Conservation (phyloP, 2,329 filamentous ascomycete species). For the Colletotrichum australisinense region DNA sequence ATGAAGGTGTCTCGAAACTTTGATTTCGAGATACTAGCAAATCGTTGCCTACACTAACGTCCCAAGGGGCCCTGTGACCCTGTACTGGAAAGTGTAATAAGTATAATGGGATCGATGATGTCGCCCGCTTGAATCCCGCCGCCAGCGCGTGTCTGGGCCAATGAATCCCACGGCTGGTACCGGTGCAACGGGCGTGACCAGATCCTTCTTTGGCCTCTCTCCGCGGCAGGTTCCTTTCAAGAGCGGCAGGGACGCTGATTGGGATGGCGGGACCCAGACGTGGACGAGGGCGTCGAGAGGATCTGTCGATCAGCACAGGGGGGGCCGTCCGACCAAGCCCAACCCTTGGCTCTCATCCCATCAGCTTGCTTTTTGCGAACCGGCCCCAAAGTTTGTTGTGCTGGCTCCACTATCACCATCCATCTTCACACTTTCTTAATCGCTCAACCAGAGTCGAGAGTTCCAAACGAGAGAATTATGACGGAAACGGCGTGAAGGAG, state of each 20-base stretch:
- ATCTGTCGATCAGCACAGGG: conserved; percentile 37
- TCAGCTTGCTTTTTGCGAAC: conserved; percentile 28
- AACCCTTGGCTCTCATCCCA: conserved; percentile 29
- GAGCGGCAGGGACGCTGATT: conserved; percentile 13
- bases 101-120: conserved; percentile 7
- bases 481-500: conserved; percentile 3
- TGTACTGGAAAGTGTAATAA: background rate
- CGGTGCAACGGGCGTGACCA: conserved; percentile 28
- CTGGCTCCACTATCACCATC: background rate
- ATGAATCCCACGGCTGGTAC: conserved; percentile 12
- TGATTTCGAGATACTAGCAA: background rate
- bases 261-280: conserved; percentile 17
- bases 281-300: conserved; percentile 28
- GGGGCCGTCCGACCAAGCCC: conserved; percentile 13
- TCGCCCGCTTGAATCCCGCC: conserved; percentile 14
- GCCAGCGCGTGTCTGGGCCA: conserved; percentile 8
- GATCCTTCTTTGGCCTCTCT: conserved; percentile 2
- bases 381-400: background rate
- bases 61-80: background rate
- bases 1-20: background rate
- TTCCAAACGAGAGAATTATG: conserved; percentile 7
- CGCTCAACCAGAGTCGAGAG: background rate
- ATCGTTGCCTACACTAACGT: background rate
- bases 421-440: background rate
- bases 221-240: background rate